Base-by-base conservation (phyloP, 805 yeast genomes). In the Vanderwaltozyma polyspora region DNA sequence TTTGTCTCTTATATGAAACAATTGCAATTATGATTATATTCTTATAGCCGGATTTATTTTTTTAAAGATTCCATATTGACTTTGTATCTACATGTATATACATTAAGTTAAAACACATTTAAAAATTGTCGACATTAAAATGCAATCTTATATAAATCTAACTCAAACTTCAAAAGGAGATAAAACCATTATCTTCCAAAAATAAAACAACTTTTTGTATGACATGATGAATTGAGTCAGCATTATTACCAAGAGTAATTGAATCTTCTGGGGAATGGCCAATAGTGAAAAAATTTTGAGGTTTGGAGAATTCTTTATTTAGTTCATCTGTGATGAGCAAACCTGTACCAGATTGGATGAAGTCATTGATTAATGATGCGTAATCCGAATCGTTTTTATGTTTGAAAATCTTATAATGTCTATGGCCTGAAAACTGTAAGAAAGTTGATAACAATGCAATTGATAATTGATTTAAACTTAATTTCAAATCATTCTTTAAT, bases 401-500 rank as follows among this genome's bases (percentile, higher is more conserved):
- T 49, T 70, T 60, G 49, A 68, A 44, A 49, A 57, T 45, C 40
- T 60, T 61, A 82, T 70, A 55, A 74, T 78, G 60, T 61, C 97
- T 80, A 33, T 84, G 84, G 31, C 93, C 87, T 40, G 79, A 73
- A 43, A 74, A 78, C 68, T 89, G 95, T 68, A 89, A 82, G 63
- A 87, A 77, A 27, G 93, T 83, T 25, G 91, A 82, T 59, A 85
- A 82, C 43, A 87, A 69, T 9, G 96, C 96, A 48, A 76, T 76
- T 7, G 91, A 74, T 44, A 87, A 65, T 32, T 79, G 76, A 40
- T 68, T 73, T 32, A 70, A 67, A 36, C 81, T 78, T 21, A 78
- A 67, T 47, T 70, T 67, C 46, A 76, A 68, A 44, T 67, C 61
- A 25, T 81, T 76, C 22, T 76, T 67, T 34, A 85, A 64, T 41